A percentile compares a stretch with the other conserved stretches of the same genome.
These are phyloP conservation scores for Aspergillus cejpii DNA, from an alignment of 2,329 filamentous ascomycete genomes.

Conservation along the genomic window DNA sequence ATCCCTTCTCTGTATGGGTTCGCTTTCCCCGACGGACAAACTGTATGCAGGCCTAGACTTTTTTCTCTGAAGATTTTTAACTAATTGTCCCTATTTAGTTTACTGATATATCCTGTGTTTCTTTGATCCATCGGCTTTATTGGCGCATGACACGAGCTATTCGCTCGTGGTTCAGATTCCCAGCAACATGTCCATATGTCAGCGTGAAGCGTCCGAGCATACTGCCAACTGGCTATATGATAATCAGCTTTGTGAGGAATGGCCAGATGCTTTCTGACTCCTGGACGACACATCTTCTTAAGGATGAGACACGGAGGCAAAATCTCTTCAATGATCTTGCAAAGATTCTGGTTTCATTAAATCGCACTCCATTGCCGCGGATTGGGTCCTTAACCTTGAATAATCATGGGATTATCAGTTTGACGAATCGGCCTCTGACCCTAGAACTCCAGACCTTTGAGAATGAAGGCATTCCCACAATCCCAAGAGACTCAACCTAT, in stretches of 20 bases:
- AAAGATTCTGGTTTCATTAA: slow-evolving; percentile 13
- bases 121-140: slow-evolving; percentile 3
- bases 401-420: slow-evolving; percentile 16
- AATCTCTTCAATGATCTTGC: slow-evolving; percentile 11
- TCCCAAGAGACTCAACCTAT: slow-evolving; percentile 22
- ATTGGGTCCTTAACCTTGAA: slow-evolving; percentile 33
- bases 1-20: slow-evolving; percentile 33
- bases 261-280: slow-evolving; percentile 12
- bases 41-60: slow-evolving; percentile 14
- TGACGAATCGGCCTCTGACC: slow-evolving; percentile 24
- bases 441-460: slow-evolving; percentile 21
- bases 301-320: slow-evolving; percentile 7
- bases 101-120: slow-evolving; percentile 1
- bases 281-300: slow-evolving; percentile 5
- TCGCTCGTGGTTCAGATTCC: slow-evolving; percentile 9
- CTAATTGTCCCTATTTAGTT: slow-evolving; percentile 8
- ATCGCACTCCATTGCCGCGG: slow-evolving; percentile 19
- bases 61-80: not conserved
- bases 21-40: slow-evolving; percentile 25
- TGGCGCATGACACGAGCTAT: slow-evolving; percentile 5
- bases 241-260: slow-evolving; percentile 9
- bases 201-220: not conserved
- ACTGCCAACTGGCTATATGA: slow-evolving; percentile 12
- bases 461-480: slow-evolving; percentile 23
- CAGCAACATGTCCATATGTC: slow-evolving; percentile 8